phyloP scores from a whole-genome alignment of 139 green algal species.

The Trebouxia sp. region DNA sequence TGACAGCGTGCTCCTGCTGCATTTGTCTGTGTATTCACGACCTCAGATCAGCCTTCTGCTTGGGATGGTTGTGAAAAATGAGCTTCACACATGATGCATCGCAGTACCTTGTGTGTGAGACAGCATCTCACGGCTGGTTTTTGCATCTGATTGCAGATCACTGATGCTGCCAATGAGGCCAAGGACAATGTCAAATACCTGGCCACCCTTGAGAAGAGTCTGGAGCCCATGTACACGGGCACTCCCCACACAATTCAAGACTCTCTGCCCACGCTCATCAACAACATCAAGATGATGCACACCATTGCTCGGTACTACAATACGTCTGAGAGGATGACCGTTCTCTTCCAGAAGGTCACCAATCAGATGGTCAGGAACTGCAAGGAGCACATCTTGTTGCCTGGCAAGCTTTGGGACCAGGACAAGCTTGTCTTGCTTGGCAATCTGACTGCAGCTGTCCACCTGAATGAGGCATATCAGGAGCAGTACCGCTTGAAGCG shows the following conservation, averaged over 20 bases:
- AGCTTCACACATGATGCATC: no score
- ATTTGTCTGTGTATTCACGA: no score
- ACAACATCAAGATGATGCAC: slow-evolving; percentile 86
- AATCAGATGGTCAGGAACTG: slow-evolving; percentile 81
- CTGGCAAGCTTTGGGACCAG: slow-evolving; percentile 79
- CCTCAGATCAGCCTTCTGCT: no score
- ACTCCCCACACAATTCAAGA: slow-evolving; percentile 72
- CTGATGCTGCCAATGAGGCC: slow-evolving; percentile 85
- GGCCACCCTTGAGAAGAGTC: slow-evolving; percentile 78
- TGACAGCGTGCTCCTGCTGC: neutral
- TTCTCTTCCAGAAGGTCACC: slow-evolving; percentile 75
- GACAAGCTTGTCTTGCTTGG: slow-evolving; percentile 66
- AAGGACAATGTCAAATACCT: slow-evolving; percentile 96
- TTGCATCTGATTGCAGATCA: slow-evolving; percentile 14
- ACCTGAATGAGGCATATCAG: slow-evolving; percentile 69
- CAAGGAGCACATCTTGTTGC: slow-evolving; percentile 68
- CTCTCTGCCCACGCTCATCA: slow-evolving; percentile 73
- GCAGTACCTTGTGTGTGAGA: no score
- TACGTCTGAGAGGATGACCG: slow-evolving; percentile 80
- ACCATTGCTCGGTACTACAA: slow-evolving; percentile 90
- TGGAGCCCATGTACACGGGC: slow-evolving; percentile 81
- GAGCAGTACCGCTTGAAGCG: slow-evolving; percentile 62
- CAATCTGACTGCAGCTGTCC: slow-evolving; percentile 65
- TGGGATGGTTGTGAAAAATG: no score
- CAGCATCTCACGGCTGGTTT: no score